phyloP scores from a whole-genome alignment of 2,329 filamentous ascomycete species.

The Phialophora tarda region DNA sequence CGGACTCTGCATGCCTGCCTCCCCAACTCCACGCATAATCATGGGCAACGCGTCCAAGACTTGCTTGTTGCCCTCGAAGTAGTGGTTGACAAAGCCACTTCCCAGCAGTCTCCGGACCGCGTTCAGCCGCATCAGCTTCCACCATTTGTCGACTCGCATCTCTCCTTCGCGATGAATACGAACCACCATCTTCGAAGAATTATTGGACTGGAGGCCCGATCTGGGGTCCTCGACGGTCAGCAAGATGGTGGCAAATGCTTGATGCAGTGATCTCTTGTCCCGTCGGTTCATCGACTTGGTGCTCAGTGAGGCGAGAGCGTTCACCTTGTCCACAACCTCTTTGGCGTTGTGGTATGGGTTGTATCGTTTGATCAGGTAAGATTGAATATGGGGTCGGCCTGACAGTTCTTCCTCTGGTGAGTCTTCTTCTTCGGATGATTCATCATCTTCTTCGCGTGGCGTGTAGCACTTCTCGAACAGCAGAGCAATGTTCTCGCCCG shows the following conservation, averaged over 20 bases:
- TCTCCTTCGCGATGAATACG: conserved; percentile 64
- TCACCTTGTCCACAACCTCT: conserved; percentile 64
- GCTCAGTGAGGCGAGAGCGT: conserved; percentile 64
- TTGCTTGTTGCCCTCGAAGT: conserved; percentile 63
- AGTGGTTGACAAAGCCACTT: conserved; percentile 67
- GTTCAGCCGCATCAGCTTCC: conserved; percentile 70
- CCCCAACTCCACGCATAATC: conserved; percentile 43
- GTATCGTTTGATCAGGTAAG: conserved; percentile 65
- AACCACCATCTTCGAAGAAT: conserved; percentile 66
- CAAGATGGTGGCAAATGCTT: conserved; percentile 69
- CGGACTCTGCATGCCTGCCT: conserved; percentile 36
- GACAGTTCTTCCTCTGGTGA: conserved; percentile 55
- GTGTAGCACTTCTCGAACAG: conserved; percentile 77
- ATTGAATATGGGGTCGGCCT: conserved; percentile 40
- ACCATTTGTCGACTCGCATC: conserved; percentile 73
- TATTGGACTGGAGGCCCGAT: conserved; percentile 69
- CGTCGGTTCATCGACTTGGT: conserved; percentile 69
- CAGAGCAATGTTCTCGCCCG: conserved; percentile 79
- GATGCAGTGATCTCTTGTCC: conserved; percentile 69
- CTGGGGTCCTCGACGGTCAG: conserved; percentile 70
- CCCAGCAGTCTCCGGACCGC: conserved; percentile 66
- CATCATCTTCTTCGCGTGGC: conserved; percentile 62
- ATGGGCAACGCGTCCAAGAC: conserved; percentile 65
- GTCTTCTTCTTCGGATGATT: conserved; percentile 53
- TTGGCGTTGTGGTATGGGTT: conserved; percentile 69